Conservation (phyloP, 805 yeast species). For the Suhomyces kilbournensis region DNA sequence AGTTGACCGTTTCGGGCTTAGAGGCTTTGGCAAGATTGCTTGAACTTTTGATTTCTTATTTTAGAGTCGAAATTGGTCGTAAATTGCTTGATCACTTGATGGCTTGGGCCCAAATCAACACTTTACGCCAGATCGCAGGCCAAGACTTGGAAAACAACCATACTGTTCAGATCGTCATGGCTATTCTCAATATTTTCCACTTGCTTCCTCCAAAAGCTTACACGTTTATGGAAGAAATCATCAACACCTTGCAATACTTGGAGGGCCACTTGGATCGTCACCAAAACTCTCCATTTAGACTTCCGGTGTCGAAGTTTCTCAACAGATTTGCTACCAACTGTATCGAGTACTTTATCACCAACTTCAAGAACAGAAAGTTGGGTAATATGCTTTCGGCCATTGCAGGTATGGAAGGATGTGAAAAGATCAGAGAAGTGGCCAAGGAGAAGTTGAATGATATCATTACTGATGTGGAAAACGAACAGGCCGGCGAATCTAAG, state of each 20-base stretch:
- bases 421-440: conserved; percentile 54
- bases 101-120: conserved; percentile 91
- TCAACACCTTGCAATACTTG: conserved; percentile 69
- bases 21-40: conserved; percentile 87
- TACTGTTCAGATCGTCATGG: conserved; percentile 82
- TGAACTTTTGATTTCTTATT: conserved; percentile 84
- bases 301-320: conserved; percentile 84
- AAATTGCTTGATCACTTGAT: conserved; percentile 87
- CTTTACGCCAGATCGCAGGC: conserved; percentile 70
- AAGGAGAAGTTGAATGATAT: conserved; percentile 51
- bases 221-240: conserved; percentile 84
- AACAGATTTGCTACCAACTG: conserved; percentile 79
- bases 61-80: conserved; percentile 94
- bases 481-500: conserved; percentile 50
- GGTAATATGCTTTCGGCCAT: conserved; percentile 70
- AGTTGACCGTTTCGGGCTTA: conserved; percentile 81
- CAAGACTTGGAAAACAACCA: conserved; percentile 78
- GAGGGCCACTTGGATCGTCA: conserved; percentile 84
- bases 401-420: conserved; percentile 52
- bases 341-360: conserved; percentile 62
- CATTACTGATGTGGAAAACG: conserved; percentile 46
- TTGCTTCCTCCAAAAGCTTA: conserved; percentile 88
- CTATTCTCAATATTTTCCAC: conserved; percentile 88
- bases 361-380: conserved; percentile 59
- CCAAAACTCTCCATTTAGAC: conserved; percentile 83